Base-by-base conservation (phyloP, 1,139 yeast genomes). In the Zygosaccharomyces sapae region DNA sequence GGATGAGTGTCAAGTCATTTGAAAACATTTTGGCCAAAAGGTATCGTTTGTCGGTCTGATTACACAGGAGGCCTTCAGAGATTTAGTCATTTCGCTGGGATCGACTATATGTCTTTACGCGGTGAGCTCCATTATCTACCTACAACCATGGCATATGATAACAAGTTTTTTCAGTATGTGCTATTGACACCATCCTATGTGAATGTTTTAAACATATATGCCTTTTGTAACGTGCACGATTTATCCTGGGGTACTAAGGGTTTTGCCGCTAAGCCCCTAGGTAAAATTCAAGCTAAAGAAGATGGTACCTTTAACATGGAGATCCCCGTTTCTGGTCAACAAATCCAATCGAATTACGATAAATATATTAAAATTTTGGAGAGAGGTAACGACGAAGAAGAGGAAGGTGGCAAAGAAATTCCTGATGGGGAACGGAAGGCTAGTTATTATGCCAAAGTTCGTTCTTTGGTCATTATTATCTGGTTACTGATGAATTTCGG, bases 191-290 rank as follows among this genome's bases (percentile, higher is more conserved):
- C 97, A 4, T 81, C 94, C 3, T 90, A 88, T 64, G 86, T 94
- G 44, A 89, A 95, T 66, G 83, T 94, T 13, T 73, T 84, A 57
- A 88, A 83, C 65, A 84, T 90, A 36, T 90, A 88, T 70, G 96
- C 97, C 1, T 89, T 90, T 63, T 89, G 97, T 71, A 90, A 90
- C 66, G 85, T 95, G 51, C 97, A 90, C 68, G 97, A 90, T 72
- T 90, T 90, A 40, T 85, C 96, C 1, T 92, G 98, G 98, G 98
- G 98, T 62, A 92, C 98, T 0, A 92, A 92, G 65, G 98, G 97
- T 51, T 86, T 83, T 8, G 79, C 79, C 48, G 80, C 83, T 1
- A 79, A 76, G 52, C 80, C 79, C 22, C 65, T 80, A 44, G 88
- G 88, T 30, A 77, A 78, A 38, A 84, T 83, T 25, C 82, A 79